These are phyloP conservation scores for Aspergillus sp. DNA, from an alignment of 2,329 filamentous ascomycete species.

Conservation along the genomic window DNA sequence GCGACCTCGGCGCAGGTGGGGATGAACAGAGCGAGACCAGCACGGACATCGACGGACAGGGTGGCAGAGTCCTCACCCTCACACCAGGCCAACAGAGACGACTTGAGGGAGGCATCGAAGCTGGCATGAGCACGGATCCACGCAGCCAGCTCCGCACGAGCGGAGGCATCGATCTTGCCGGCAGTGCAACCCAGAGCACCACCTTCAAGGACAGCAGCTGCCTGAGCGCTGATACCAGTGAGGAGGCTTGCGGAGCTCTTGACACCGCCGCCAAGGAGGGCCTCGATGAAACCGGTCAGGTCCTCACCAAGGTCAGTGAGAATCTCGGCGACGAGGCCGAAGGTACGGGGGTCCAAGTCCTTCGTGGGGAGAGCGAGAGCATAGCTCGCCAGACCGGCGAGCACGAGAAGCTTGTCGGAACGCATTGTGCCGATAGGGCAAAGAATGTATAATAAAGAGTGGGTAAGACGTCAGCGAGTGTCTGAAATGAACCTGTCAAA, in stretches of 20 bases:
- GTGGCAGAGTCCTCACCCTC: slow-evolving; percentile 28
- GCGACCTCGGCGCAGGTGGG: slow-evolving; percentile 37
- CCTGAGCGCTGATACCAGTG: slow-evolving; percentile 34
- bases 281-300: slow-evolving; percentile 24
- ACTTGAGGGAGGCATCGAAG: slow-evolving; percentile 30
- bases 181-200: slow-evolving; percentile 39
- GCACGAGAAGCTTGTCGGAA: slow-evolving; percentile 32
- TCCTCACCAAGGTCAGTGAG: slow-evolving; percentile 24
- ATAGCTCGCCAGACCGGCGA: slow-evolving; percentile 37
- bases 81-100: slow-evolving; percentile 36
- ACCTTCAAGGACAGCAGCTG: slow-evolving; percentile 39
- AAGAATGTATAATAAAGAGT: slow-evolving; percentile 22
- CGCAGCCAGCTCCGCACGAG: slow-evolving; percentile 31
- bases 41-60: slow-evolving; percentile 30
- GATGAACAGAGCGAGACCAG: slow-evolving; percentile 38
- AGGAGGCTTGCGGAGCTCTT: slow-evolving; percentile 25
- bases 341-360: slow-evolving; percentile 31
- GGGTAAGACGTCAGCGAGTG: slow-evolving; percentile 15
- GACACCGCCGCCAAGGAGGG: slow-evolving; percentile 27
- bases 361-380: slow-evolving; percentile 36
- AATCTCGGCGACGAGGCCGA: slow-evolving; percentile 24
- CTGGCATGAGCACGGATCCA: slow-evolving; percentile 32
- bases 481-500: slow-evolving; percentile 15
- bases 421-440: slow-evolving; percentile 25
- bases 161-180: slow-evolving; percentile 28